A percentile compares a stretch with the other conserved stretches of the same genome.
phyloP scores from a whole-genome alignment of 192 early-diverging fungal species.

The Gigaspora rosea region DNA sequence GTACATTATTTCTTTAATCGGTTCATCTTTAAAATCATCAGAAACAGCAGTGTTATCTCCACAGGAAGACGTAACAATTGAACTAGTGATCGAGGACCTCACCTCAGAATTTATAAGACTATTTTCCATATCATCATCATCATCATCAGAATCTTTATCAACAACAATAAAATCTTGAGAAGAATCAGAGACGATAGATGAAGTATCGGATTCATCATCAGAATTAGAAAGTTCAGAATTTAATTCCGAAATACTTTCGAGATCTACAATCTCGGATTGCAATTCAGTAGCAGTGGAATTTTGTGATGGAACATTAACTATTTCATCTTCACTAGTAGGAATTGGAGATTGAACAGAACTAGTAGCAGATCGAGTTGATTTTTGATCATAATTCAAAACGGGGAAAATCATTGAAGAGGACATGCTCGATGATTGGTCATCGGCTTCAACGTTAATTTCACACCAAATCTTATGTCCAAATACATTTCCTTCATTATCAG shows the following conservation, averaged over 20 bases:
- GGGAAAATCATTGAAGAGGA: constrained; percentile 51
- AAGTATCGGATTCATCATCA: constrained; percentile 17
- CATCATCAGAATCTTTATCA: constrained; percentile 29
- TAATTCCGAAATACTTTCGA: not conserved
- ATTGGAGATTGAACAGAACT: constrained; percentile 8
- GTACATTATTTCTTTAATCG: no score
- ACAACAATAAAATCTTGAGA: constrained; percentile 33
- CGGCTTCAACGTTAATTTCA: constrained; percentile 56
- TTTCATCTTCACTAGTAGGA: constrained; percentile 20
- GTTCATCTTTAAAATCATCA: no score
- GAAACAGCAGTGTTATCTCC: no score
- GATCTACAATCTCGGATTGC: not conserved
- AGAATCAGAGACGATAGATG: not conserved
- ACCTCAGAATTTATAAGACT: not conserved
- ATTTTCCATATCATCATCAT: not conserved
- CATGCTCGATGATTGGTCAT: constrained; percentile 42
- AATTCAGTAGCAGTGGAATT: not conserved
- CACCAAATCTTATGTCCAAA: constrained; percentile 75
- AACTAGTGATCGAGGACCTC: not conserved
- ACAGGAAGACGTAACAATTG: no score
- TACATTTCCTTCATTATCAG: constrained; percentile 55
- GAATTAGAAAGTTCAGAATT: not conserved
- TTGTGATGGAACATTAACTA: not conserved
- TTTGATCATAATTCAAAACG: constrained; percentile 34
- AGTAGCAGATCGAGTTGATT: constrained; percentile 32